Evolutionary conservation across 129 eudicot genomes (phyloP), one percentile per base, ranked within the genome.

Genomic region (Smallanthus sonchifolius): DNA sequence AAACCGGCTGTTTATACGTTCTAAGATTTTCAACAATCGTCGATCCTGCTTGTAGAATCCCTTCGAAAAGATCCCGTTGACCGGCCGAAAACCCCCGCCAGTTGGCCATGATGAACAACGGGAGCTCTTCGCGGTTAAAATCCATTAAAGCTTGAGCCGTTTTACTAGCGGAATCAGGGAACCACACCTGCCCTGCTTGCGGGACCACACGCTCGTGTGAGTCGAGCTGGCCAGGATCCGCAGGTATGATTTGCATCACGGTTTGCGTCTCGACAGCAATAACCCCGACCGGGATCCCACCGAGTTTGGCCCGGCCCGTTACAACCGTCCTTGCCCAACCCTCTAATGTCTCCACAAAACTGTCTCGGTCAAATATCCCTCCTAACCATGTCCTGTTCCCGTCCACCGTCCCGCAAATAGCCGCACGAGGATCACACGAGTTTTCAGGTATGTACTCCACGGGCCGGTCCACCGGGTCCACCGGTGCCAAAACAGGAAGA

Each of bases 141-240:
- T 95, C 99, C 96, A 91, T 84, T 80, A 95, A 73, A 1, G 99
- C 99, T 77, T 95, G 99, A 16, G 99, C 97, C 0, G 99, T 95
- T 73, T 95, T 95, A 11, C 80, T 78, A 4, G 99, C 99, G 2
- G 99, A 95, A 75, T 95, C 99, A 3, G 99, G 99, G 71, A 95
- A 95, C 99, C 99, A 95, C 4, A 95, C 99, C 80, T 95, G 99
- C 38, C 99, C 99, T 0, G 99, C 99, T 85, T 95, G 99, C 8
- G 99, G 99, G 14, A 95, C 99, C 6, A 88, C 96, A 77, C 99
- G 79, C 75, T 95, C 99, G 19, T 88, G 96, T 4, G 99, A 95
- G 78, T 95, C 99, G 0, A 88, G 97, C 91, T 95, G 99, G 30
- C 99, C 99, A 0, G 99, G 99, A 34, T 95, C 99, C 3, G 99